Percentiles rank a stretch among this genome's conserved stretches.
These are phyloP conservation scores for Cyclanthera cordifolia DNA, from an alignment of 306 rosid species.

Conservation along the genomic window DNA sequence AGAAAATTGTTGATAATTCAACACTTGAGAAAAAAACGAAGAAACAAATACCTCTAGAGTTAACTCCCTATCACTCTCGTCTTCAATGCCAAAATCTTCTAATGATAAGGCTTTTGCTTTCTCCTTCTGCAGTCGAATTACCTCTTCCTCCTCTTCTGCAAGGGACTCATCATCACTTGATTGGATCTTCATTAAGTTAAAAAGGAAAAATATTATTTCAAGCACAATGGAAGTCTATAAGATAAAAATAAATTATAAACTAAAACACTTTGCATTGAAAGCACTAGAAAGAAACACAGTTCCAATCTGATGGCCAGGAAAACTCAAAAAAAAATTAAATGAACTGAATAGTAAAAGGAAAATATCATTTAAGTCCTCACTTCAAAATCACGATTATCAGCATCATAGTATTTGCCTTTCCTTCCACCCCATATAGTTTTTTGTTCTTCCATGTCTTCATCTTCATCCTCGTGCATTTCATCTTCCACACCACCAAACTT, in stretches of 20 bases:
- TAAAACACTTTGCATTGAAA: neutral
- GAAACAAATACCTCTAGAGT: slow-evolving; percentile 41
- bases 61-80: slow-evolving; percentile 31
- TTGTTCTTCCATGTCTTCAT: slow-evolving; percentile 44
- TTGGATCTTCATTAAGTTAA: slow-evolving; percentile 31
- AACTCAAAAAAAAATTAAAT: neutral
- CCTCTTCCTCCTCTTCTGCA: slow-evolving; percentile 64
- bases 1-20: slow-evolving; percentile 6
- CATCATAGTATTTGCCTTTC: slow-evolving; percentile 35
- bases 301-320: neutral
- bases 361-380: slow-evolving; percentile 25
- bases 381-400: slow-evolving; percentile 74
- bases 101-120: slow-evolving; percentile 32
- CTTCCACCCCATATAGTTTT: slow-evolving; percentile 31
- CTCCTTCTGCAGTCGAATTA: slow-evolving; percentile 42
- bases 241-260: slow-evolving; percentile 2
- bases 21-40: neutral
- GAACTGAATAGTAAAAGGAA: neutral
- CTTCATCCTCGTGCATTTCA: slow-evolving; percentile 44
- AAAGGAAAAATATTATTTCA: neutral
- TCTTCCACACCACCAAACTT: slow-evolving; percentile 65
- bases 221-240: slow-evolving; percentile 10
- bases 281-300: neutral
- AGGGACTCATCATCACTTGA: slow-evolving; percentile 74
- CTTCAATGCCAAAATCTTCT: slow-evolving; percentile 63